A percentile compares a stretch with the other conserved stretches of the same genome.
Conservation (phyloP, 2,329 filamentous ascomycete species). For the Fusarium annulatum region DNA sequence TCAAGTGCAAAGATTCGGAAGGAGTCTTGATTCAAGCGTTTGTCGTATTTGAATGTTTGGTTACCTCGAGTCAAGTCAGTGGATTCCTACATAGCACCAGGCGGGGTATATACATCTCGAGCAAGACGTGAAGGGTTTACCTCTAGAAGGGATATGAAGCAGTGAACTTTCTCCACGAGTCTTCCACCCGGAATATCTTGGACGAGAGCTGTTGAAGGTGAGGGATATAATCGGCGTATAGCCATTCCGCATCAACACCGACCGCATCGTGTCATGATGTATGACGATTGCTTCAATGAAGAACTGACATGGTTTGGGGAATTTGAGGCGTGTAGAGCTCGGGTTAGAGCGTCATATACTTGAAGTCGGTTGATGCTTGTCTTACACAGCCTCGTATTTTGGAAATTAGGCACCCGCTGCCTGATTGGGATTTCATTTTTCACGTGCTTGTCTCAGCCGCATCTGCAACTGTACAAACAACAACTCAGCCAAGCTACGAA, state of each 20-base stretch:
- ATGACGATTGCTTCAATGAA: not conserved
- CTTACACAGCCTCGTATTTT: not conserved
- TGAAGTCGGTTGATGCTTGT: not conserved
- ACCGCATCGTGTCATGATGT: not conserved
- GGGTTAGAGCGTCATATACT: rapidly evolving
- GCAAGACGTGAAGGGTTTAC: too few species aligned
- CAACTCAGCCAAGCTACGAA: not conserved
- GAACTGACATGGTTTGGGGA: rapidly evolving
- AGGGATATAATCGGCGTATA: not conserved
- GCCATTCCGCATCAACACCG: not conserved
- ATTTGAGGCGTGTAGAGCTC: not conserved
- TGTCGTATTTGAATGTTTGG: not conserved
- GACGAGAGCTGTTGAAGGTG: not conserved
- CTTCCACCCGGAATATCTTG: too few species aligned
- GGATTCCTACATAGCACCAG: too few species aligned
- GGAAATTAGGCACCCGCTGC: not conserved
- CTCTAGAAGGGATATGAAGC: too few species aligned
- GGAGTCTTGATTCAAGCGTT: rapidly evolving
- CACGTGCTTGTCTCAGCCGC: not conserved
- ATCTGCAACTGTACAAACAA: not conserved
- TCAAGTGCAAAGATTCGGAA: not conserved
- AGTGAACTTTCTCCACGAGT: too few species aligned
- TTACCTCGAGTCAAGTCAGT: not conserved
- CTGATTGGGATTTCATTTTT: not conserved
- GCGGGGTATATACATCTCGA: too few species aligned